Conservation (phyloP, 2,329 filamentous ascomycete species). For the Parastagonospora nodorum region DNA sequence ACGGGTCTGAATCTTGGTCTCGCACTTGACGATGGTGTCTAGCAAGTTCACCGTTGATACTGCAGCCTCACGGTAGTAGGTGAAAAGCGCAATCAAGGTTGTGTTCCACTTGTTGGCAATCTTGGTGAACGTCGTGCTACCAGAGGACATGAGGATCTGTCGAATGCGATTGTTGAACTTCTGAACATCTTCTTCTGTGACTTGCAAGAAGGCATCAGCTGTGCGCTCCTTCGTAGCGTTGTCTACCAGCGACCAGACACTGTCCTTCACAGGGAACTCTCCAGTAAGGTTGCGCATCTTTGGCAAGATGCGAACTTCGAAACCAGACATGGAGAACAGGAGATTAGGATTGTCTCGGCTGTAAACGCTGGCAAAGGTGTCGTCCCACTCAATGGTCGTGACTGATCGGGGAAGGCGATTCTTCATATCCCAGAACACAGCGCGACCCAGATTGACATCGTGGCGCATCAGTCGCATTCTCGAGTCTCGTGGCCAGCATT, state of each 20-base stretch:
- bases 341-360: constrained; percentile 97
- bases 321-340: constrained; percentile 96
- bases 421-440: constrained; percentile 99
- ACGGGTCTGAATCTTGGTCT: constrained; percentile 98
- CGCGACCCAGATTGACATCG: constrained; percentile 95
- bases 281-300: constrained; percentile 95
- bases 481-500: constrained; percentile 97
- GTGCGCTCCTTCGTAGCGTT: constrained; percentile 97
- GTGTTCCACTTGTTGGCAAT: constrained; percentile 99
- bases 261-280: constrained; percentile 96
- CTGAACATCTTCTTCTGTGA: constrained; percentile 95
- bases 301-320: constrained; percentile 93
- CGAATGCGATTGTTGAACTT: constrained; percentile 99
- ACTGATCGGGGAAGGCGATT: constrained; percentile 92
- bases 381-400: constrained; percentile 98
- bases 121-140: constrained; percentile 99
- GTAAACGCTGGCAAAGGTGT: constrained; percentile 97
- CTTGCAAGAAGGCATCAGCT: constrained; percentile 94
- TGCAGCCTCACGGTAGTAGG: constrained; percentile 96
- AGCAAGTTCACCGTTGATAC: constrained; percentile 93
- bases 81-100: constrained; percentile 93
- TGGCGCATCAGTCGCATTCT: constrained; percentile 98
- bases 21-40: constrained; percentile 98
- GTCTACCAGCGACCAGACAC: constrained; percentile 96
- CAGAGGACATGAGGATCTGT: constrained; percentile 98